Base-by-base conservation (phyloP, 306 rosid genomes). In the Cicer arietinum region DNA sequence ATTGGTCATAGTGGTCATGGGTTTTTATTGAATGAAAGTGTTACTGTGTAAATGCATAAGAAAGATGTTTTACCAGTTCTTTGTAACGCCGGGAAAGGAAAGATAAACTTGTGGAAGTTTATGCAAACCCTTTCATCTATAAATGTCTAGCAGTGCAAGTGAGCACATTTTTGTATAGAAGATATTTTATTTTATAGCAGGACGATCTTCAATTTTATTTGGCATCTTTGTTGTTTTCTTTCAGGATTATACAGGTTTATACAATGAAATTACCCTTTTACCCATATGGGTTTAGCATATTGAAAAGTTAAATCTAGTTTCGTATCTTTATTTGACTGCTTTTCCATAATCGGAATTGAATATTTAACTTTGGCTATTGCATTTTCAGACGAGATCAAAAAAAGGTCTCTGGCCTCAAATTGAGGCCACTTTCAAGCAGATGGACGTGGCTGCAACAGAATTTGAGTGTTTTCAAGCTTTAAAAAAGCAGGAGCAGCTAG, bases 361-460 rank as follows among this genome's bases (percentile, higher is more conserved):
- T 37, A 58, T 65, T 37, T 9, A 47, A 57, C 47, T 51, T 58
- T 60, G 67, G 72, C 78, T 42, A 13, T 78, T 71, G 77, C 11
- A n/a, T 51, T 66, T 86, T 47, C 84, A 93, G 98, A 79, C 67
- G 83, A 88, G 98, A 79, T 83, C 90, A 12, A 93, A 88, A 84
- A 88, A 81, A 51, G 47, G 84, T 79, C 86, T 89, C 20, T 93
- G 98, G 97, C 97, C 97, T 5, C 92, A 93, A 83, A 87, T 91
- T 18, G 98, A 89, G 77, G 89, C 89, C 50, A 89, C 96, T 35
- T 88, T 93, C 84, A 93, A 93, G 87, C 93, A 84, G 84, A 84
- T 91, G 83, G 96, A 91, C 76, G 84, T 90, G 48, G 97, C 98
- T 74, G 93, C 91, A 43, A 93, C 91, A 41, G 98, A 93, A 84